Evolutionary conservation across 192 early-diverging fungal species (phyloP).

Genomic region (Podila epicladia): DNA sequence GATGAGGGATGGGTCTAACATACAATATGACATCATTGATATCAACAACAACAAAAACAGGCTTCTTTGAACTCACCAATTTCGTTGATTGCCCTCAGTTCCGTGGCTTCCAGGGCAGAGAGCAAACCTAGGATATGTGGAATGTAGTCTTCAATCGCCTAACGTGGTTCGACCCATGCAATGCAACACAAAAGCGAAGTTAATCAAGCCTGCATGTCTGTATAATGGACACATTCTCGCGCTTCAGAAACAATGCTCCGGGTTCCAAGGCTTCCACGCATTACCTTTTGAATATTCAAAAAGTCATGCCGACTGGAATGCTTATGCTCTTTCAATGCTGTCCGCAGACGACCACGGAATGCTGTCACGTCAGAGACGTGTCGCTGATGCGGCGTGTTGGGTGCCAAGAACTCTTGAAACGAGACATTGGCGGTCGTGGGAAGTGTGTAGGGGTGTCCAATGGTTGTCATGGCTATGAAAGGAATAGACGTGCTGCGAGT

Average conservation of each 20-base stretch:
- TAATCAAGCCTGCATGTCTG: background rate
- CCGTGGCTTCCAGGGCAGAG: constrained; percentile 24
- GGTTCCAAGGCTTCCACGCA: background rate
- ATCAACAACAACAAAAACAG: background rate
- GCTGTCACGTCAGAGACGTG: constrained; percentile 68
- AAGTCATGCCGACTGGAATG: constrained; percentile 51
- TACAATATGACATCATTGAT: background rate
- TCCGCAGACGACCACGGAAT: constrained; percentile 60
- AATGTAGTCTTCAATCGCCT: constrained; percentile 46
- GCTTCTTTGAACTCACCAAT: constrained; percentile 10
- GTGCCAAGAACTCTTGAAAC: constrained; percentile 58
- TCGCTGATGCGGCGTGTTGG: constrained; percentile 52
- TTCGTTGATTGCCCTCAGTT: constrained; percentile 17
- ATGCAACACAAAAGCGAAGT: background rate
- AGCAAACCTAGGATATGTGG: constrained; percentile 31
- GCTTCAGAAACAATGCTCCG: background rate
- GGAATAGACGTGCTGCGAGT: background rate
- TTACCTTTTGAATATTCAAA: constrained; percentile 57
- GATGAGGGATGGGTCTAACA: no score
- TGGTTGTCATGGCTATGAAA: constrained; percentile 25
- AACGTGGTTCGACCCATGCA: background rate
- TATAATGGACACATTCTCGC: background rate
- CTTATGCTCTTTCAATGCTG: constrained; percentile 62
- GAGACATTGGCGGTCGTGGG: constrained; percentile 67
- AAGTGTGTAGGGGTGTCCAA: constrained; percentile 63